Base-by-base conservation (phyloP, 306 rosid genomes). In the Medicago lupulina region DNA sequence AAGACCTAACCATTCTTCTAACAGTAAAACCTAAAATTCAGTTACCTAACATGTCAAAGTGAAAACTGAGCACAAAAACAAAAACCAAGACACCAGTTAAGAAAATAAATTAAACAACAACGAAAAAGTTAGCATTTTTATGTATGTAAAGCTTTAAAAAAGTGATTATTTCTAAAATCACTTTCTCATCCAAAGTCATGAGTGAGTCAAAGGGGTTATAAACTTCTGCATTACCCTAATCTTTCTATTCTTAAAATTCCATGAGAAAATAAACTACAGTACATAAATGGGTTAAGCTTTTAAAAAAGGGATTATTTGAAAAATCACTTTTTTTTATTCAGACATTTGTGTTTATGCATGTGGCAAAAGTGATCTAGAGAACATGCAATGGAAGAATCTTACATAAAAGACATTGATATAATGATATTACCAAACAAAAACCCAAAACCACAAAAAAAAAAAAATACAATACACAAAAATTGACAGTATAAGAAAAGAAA, bases 1-100 rank as follows among this genome's bases (percentile, higher is more conserved):
- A 25, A 25, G 68, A 72, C 31, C 41, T 15, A 57, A 34, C 44
- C 75, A 76, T 55, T 36, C 41, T 49, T 17, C 41, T n/a, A 68
- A 2, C 4, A 16, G 64, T 11, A 55, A n/a, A n/a, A n/a, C n/a
- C n/a, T n/a, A n/a, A n/a, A n/a, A n/a, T n/a, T n/a, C n/a, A n/a
- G n/a, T n/a, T n/a, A 76, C 36, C 47, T 6, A 39, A 44, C 49
- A 44, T 12, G 12, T 41, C 31, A 40, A 70, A 31, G 55, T 9
- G 12, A 17, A 67, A 60, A 41, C 8, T 49, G 36, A 9, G 16
- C 14, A 61, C 36, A 34, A 34, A 31, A 34, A 11, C 38, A 41
- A 70, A 71, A 74, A 57, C 8, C 31, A 34, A 57, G 7, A 50
- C 34, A 55, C 69, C 61, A 46, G 25, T 17, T 14, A 16, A 60